phyloP scores from a whole-genome alignment of 495 filamentous ascomycete species.

The Xylaria castorea region DNA sequence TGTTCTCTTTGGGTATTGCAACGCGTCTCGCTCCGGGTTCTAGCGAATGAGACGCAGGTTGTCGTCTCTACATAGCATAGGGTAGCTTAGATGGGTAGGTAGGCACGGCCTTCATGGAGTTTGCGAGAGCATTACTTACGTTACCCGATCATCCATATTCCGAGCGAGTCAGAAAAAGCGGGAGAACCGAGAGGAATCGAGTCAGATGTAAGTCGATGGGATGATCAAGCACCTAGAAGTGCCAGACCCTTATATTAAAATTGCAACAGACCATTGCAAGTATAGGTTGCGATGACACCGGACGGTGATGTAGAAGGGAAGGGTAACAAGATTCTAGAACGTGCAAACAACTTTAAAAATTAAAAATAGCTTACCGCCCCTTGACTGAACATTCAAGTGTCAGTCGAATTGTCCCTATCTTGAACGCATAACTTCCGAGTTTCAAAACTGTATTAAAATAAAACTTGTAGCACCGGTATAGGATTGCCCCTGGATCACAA shows the following conservation, averaged over 20 bases:
- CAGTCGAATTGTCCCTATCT: not conserved
- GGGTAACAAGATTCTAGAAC: conserved; percentile 22
- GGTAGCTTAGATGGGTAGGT: conserved; percentile 26
- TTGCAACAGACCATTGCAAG: conserved; percentile 1
- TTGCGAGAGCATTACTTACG: conserved; percentile 20
- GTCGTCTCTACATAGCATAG: conserved; percentile 19
- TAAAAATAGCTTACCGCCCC: not conserved
- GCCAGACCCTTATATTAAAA: conserved; percentile 32
- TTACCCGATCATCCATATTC: conserved; percentile 9
- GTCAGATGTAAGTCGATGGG: conserved; percentile 4
- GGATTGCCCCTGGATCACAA: not conserved
- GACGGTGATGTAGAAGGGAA: conserved; percentile 3
- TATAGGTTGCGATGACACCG: not conserved
- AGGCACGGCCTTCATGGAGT: conserved; percentile 20
- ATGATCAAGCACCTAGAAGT: conserved; percentile 39
- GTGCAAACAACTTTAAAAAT: conserved; percentile 19
- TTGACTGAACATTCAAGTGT: not conserved
- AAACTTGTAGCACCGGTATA: not conserved
- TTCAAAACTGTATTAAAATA: not conserved
- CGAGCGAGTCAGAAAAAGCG: conserved; percentile 15
- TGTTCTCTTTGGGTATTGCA: conserved; percentile 23
- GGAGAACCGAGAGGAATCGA: conserved; percentile 19
- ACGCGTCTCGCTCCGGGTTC: not conserved
- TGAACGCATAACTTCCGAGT: not conserved
- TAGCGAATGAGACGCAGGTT: not conserved